Conservation (phyloP, 257 asterid species). For the Paulownia fortunei region DNA sequence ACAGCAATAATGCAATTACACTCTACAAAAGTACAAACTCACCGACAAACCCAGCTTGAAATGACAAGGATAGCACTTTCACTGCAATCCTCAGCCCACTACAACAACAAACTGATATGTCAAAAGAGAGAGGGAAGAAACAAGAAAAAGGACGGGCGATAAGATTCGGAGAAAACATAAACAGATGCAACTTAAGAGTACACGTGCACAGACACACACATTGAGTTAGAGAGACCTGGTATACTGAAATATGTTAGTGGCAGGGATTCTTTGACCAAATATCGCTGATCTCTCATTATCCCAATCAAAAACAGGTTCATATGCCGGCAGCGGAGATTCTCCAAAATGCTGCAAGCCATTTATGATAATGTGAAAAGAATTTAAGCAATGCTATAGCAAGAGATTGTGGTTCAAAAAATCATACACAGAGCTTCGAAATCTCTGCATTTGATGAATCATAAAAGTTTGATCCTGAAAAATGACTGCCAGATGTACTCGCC, state of each 20-base stretch:
- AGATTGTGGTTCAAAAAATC: constrained; percentile 18
- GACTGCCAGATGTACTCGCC: constrained; percentile 84
- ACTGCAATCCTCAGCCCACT: constrained; percentile 98
- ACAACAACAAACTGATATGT: constrained; percentile 41
- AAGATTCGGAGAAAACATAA: constrained; percentile 16
- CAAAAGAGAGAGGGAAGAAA: constrained; percentile 14
- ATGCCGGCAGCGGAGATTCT: constrained; percentile 92
- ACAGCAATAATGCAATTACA: constrained; percentile 29
- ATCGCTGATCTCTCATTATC: constrained; percentile 87
- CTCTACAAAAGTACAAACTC: constrained; percentile 54
- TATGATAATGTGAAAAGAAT: constrained; percentile 16
- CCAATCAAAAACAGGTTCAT: constrained; percentile 99
- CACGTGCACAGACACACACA: constrained; percentile 12
- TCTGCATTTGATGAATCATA: constrained; percentile 55
- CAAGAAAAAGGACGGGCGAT: constrained; percentile 17
- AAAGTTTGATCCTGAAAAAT: constrained; percentile 53
- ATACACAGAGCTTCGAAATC: constrained; percentile 55
- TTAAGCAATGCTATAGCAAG: constrained; percentile 7
- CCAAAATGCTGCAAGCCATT: constrained; percentile 90
- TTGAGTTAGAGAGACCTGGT: constrained; percentile 64
- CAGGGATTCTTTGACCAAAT: constrained; percentile 95
- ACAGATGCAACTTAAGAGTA: constrained; percentile 22
- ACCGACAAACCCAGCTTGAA: constrained; percentile 97
- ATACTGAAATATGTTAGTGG: constrained; percentile 78
- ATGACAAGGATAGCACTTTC: constrained; percentile 87